Evolutionary conservation across 768 basidiomycete genomes (phyloP).

Genomic region (Multifurca ochricompacta): DNA sequence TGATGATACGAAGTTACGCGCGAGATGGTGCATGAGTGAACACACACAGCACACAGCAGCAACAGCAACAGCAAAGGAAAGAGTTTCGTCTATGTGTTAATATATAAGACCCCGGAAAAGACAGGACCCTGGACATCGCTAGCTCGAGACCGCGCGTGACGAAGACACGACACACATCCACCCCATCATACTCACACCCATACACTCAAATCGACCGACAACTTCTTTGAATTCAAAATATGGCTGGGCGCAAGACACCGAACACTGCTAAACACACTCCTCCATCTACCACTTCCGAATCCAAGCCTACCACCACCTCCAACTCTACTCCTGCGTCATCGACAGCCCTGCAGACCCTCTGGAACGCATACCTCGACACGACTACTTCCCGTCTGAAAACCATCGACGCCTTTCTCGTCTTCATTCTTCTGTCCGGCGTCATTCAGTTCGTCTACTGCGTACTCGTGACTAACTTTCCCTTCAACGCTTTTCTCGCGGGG

Average conservation of each 20-base stretch:
- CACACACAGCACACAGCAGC: too few species aligned
- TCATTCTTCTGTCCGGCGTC: slow-evolving; percentile 88
- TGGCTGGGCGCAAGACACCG: slow-evolving; percentile 34
- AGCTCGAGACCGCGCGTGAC: neutral
- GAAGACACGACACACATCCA: too few species aligned
- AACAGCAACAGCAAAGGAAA: too few species aligned
- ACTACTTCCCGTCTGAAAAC: slow-evolving; percentile 86
- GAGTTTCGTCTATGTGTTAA: too few species aligned
- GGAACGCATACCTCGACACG: slow-evolving; percentile 66
- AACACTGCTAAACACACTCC: slow-evolving; percentile 30
- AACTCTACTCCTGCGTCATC: slow-evolving; percentile 7
- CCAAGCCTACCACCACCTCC: neutral
- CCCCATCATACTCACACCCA: too few species aligned
- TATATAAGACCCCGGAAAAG: neutral
- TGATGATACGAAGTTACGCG: neutral
- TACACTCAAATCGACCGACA: too few species aligned
- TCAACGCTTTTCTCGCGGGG: slow-evolving; percentile 97
- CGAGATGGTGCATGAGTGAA: slow-evolving; percentile 11
- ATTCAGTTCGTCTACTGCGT: slow-evolving; percentile 89
- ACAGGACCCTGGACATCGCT: neutral
- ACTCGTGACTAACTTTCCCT: slow-evolving; percentile 87
- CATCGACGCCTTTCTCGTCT: slow-evolving; percentile 87
- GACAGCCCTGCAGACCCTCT: slow-evolving; percentile 47
- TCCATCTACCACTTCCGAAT: slow-evolving; percentile 5
- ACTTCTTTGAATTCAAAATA: too few species aligned